Base-by-base conservation (phyloP, 163 green algal genomes). In the Scenedesmus sp. region DNA sequence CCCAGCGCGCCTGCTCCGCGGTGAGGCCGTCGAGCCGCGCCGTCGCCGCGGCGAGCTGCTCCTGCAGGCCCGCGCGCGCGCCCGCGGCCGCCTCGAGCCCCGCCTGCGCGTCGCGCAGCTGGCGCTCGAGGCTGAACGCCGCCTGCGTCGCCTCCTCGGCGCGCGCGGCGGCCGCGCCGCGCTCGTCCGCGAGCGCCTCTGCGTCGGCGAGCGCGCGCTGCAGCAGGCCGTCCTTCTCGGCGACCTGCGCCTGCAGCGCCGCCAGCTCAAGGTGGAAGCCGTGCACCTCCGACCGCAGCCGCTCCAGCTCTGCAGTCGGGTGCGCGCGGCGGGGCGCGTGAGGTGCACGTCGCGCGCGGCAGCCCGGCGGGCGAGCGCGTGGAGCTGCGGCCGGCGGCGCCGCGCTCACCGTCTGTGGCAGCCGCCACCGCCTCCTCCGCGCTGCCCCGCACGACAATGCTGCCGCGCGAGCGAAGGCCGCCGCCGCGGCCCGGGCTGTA, bases 221-320 rank as follows among this genome's bases (percentile, higher is more conserved):
- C 39, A 90, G 72, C 57, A 85, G 34, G 2, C 63, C 62, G 15
- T 89, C 84, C 29, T 87, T 87, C 11, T 87, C 81, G 33, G 63
- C 45, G 18, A 90, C 63, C 20, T 72, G 54, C 2, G 62, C 51
- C 20, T 80, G 70, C 51, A 84, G 51, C 0, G 34, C 60, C 17
- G 33, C 50, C 26, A 81, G 42, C 63, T 81, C 74, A 14, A 81
- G 10, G 15, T 81, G 74, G n/a, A 75, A 66, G 50, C 74, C 34
- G 28, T 81, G 74, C 24, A 81, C 74, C 63, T 81, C 74, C 3
- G 39, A 11, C 14, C 74, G 53, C 39, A 81, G 74, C 26, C 74
- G 36, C 26, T 81, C 74, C 26, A 81, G 36, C 63, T 81, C 74
- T 67, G 50, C 31, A 20, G 15, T 31, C 26, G 36, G 20, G n/a